phyloP scores from a whole-genome alignment of 495 filamentous ascomycete species.

The Talaromyces proteolyticus region DNA sequence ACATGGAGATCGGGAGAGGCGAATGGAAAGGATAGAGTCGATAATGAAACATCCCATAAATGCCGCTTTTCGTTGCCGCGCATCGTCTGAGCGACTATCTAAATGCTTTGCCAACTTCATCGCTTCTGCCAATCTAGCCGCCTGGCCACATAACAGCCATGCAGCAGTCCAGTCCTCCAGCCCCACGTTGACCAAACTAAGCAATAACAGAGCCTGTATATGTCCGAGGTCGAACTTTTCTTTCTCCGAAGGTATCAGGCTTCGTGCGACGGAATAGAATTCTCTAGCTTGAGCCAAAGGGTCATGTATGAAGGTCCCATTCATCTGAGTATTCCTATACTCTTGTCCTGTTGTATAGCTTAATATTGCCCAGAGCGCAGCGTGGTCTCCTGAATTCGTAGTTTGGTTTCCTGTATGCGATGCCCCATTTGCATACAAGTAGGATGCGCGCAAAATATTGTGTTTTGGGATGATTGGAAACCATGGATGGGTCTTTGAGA shows the following conservation, averaged over 20 bases:
- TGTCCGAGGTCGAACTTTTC: slow-evolving; percentile 53
- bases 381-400: slow-evolving; percentile 50
- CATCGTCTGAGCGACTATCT: slow-evolving; percentile 29
- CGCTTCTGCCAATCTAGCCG: slow-evolving; percentile 49
- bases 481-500: slow-evolving; percentile 68
- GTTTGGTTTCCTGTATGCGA: slow-evolving; percentile 31
- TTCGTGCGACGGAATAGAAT: slow-evolving; percentile 53
- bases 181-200: slow-evolving; percentile 55
- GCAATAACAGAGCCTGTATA: slow-evolving; percentile 57
- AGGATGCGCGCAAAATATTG: slow-evolving; percentile 50
- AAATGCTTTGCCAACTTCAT: slow-evolving; percentile 30
- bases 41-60: slow-evolving; percentile 60
- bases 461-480: slow-evolving; percentile 68
- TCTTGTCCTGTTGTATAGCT: slow-evolving; percentile 45
- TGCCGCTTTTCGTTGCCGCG: slow-evolving; percentile 40
- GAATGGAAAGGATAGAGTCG: slow-evolving; percentile 57
- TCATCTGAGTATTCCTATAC: slow-evolving; percentile 10
- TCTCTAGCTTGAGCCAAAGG: slow-evolving; percentile 22
- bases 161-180: slow-evolving; percentile 47
- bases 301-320: slow-evolving; percentile 8
- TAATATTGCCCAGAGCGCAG: slow-evolving; percentile 58
- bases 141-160: slow-evolving; percentile 58
- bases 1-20: slow-evolving; percentile 45
- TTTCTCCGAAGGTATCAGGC: slow-evolving; percentile 52
- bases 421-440: slow-evolving; percentile 44